These are phyloP conservation scores for Globisporangium acanthophoron DNA, from an alignment of 352 stramenopile species.

Conservation along the genomic window DNA sequence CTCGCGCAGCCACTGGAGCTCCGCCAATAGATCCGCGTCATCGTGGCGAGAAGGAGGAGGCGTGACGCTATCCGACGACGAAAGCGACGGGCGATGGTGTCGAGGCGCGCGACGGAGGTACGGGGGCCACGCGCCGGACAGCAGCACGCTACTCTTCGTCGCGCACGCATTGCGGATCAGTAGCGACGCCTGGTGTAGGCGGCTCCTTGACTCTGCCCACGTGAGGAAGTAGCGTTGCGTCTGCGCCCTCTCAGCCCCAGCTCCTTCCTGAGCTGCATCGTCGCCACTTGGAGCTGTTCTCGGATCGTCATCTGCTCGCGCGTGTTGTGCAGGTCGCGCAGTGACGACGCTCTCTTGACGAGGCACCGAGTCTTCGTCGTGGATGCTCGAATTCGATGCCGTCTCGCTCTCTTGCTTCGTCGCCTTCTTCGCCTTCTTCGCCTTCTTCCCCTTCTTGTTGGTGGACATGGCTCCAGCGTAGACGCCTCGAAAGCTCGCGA, in stretches of 20 bases:
- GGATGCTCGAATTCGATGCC: too few species aligned
- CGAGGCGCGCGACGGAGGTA: not conserved
- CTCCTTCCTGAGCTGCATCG: too few species aligned
- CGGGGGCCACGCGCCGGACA: not conserved
- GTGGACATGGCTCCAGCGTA: not conserved
- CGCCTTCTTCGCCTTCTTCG: too few species aligned
- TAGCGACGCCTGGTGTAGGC: conserved; percentile 3
- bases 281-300: too few species aligned
- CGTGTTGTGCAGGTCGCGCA: too few species aligned
- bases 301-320: too few species aligned
- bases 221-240: not conserved
- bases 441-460: too few species aligned
- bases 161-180: conserved; percentile 1
- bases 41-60: not conserved
- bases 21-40: not conserved
- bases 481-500: conserved; percentile 1
- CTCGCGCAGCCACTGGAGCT: not conserved
- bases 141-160: conserved; percentile 4
- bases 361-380: too few species aligned
- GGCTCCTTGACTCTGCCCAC: conserved; percentile 3
- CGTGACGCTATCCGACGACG: not conserved
- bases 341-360: too few species aligned
- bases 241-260: too few species aligned
- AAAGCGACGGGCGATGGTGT: not conserved
- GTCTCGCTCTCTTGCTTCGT: too few species aligned